Base-by-base conservation (phyloP, 164 flowering plant genomes). In the Chimonanthus praecox region DNA sequence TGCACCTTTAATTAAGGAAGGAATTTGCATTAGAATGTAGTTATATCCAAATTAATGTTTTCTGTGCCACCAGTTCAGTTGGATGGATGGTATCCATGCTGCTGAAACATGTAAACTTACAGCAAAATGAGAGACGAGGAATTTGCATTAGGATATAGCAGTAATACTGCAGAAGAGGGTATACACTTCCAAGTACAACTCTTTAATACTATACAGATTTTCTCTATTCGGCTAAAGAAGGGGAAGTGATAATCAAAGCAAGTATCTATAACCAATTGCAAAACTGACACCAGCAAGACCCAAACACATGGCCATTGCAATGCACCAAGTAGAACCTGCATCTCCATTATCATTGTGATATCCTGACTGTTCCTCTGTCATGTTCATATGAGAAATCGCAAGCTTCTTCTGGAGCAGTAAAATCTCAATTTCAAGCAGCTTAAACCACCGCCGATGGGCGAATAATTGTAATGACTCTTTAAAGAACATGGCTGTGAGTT, bases 371-470 rank as follows among this genome's bases (percentile, higher is more conserved):
- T 68, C 71, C 61, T 68, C 50, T 72, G 5, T 20, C 2, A 8
- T 10, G 6, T 13, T 54, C 2, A 13, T 7, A 3, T 11, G 54
- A 9, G 58, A 68, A 51, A 20, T 45, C 45, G 3, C 10, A 13
- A 74, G 43, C 43, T 73, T 46, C 3, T 74, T 67, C 46, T 54
- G 71, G 72, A 80, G 47, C 66, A 68, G 70, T 49, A 33, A 63
- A 1, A 78, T 62, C 72, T 81, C 83, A n/a, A 75, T 67, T 60
- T 81, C 78, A n/a, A 75, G 74, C 63, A 75, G 70, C 46, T 78
- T 78, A 7, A 81, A 51, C 83, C 81, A 81, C 20, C 78, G 83
- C 9, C 68, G 71, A 33, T 81, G 75, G 20, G 83, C 81, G 45
- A 78, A 68, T 45, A 76, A 21, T 13, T 49, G 72, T 8, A 64